Evolutionary conservation across 768 basidiomycete genomes (phyloP), one percentile per base, ranked within the genome.

Genomic region (Infundibulicybe gibba): DNA sequence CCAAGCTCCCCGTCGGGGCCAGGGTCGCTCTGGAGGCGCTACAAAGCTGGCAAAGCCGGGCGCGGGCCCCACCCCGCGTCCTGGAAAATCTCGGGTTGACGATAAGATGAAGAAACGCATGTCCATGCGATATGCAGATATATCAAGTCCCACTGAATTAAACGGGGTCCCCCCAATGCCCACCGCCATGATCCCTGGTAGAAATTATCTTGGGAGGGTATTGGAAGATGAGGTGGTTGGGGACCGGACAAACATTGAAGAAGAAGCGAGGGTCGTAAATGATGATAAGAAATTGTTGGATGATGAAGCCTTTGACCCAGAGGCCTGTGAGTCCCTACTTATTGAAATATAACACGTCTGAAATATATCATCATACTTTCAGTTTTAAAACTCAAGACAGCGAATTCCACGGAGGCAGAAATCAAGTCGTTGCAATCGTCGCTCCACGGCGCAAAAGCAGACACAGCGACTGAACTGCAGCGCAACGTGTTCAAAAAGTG

Each of bases 21-120:
- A 32, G 41, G 6, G 6, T 14, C 61, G 61, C 16, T 49, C 59
- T 32, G 25, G 25, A 8, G 25, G 25, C 25, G 4, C 25, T 25
- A 4, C 25, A 25, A 72, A 68, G 48, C 63, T 68, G 30, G 52
- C 68, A 34, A 71, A 69, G 51, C 54, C 57, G 41, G 61, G 35
- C 10, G 6, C 35, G 17, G 35, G 35, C 4, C 35, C 35, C 35
- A 38, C 3, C 35, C 35, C 35, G 35, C 35, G 35, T 21, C 59
- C 64, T 6, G 72, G 75, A 61, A 83, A 75, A 59, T 74, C 76
- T 49, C 69, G 74, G 50, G 76, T 84, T 49, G 77, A 93, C 63
- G 94, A 94, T 76, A 92, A 89, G 71, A 93, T 97, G 67, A 93
- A 92, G 79, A 92, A 92, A 67, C 87, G 94, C 60, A 87, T 97